Conservation (phyloP, 2,329 filamentous ascomycete genomes). For the Beauveria varroae region DNA sequence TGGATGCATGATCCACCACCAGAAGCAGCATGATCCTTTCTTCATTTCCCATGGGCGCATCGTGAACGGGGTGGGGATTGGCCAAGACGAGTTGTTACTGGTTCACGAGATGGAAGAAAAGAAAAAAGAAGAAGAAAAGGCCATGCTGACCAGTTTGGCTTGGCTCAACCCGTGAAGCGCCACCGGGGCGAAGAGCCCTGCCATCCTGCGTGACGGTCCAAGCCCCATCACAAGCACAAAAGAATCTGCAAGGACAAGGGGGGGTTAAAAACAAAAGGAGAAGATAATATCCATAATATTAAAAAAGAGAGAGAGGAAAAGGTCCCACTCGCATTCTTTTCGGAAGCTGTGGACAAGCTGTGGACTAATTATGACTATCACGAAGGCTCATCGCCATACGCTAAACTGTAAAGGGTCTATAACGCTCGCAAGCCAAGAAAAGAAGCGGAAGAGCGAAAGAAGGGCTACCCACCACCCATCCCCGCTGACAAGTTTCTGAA, state of each 20-base stretch:
- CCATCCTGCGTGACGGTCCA: neutral
- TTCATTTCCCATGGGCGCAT: conserved; percentile 6
- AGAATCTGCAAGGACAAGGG: conserved; percentile 7
- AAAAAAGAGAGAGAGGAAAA: neutral
- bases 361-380: neutral
- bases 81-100: neutral
- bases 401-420: conserved; percentile 2
- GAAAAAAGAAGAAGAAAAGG: too few species aligned
- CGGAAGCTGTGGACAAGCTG: neutral
- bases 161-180: neutral
- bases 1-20: neutral
- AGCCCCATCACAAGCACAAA: conserved; percentile 6
- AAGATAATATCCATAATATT: neutral
- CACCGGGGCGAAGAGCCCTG: neutral
- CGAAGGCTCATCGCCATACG: conserved; percentile 3
- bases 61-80: neutral
- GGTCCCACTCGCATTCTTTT: conserved; percentile 4
- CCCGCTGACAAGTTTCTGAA: neutral
- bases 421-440: neutral
- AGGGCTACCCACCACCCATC: neutral
- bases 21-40: neutral
- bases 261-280: too few species aligned
- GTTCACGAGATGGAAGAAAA: neutral
- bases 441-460: neutral
- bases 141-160: conserved; percentile 3